These are phyloP conservation scores for Pseudogymnoascus sp. DNA, from an alignment of 2,329 filamentous ascomycete genomes.

Conservation along the genomic window DNA sequence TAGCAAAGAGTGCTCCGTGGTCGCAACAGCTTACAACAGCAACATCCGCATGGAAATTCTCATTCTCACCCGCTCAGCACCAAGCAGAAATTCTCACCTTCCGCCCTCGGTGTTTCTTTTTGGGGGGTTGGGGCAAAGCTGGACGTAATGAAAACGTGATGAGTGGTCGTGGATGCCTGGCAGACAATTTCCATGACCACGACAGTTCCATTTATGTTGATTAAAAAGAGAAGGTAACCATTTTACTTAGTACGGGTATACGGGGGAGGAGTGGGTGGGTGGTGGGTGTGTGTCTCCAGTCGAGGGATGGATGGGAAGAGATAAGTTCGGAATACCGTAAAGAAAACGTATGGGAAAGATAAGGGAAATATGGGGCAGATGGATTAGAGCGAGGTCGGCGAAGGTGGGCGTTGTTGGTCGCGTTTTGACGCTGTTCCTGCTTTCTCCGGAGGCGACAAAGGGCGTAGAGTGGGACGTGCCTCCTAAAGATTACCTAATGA, in stretches of 20 bases:
- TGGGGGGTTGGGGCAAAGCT: neutral
- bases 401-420: neutral
- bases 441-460: neutral
- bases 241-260: neutral
- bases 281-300: neutral
- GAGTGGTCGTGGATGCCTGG: neutral
- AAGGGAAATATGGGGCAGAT: conserved; percentile 1
- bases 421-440: neutral
- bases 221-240: conserved; percentile 6
- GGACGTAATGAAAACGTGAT: conserved; percentile 5
- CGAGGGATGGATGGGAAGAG: neutral
- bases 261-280: neutral
- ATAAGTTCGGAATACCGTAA: conserved; percentile 5
- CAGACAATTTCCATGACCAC: conserved; percentile 6
- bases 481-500: conserved; percentile 6
- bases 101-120: conserved; percentile 6
- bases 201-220: neutral
- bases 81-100: neutral
- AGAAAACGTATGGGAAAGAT: conserved; percentile 1
- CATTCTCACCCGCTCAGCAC: neutral
- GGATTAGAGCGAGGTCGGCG: neutral
- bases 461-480: neutral
- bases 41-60: neutral
- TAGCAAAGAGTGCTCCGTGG: neutral
- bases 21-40: neutral